Percentiles rank a stretch among this genome's conserved stretches.
Evolutionary conservation across 345 rosid genomes (phyloP).

Genomic region (Eucalyptus cloeziana): DNA sequence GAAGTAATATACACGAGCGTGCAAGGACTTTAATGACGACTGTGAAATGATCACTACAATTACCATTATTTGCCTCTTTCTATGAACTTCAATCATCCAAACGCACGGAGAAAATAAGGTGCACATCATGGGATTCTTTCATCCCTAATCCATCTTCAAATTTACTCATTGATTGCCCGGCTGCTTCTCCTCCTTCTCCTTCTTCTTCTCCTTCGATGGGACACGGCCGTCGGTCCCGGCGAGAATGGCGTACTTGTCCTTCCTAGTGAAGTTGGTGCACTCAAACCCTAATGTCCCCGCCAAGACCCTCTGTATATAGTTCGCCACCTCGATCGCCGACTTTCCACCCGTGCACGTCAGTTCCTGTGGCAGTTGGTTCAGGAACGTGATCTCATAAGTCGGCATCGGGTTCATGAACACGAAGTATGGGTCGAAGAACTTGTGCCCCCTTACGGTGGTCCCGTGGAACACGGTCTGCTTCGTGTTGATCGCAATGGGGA

Average conservation of each 20-base stretch:
- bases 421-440: neutral
- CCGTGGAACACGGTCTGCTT: slow-evolving; percentile 76
- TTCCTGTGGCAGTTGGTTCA: slow-evolving; percentile 68
- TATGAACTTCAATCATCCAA: neutral
- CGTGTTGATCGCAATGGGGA: slow-evolving; percentile 80
- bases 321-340: slow-evolving; percentile 85
- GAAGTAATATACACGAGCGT: neutral
- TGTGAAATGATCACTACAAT: neutral
- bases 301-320: slow-evolving; percentile 77
- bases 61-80: neutral
- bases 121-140: neutral
- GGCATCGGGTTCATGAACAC: slow-evolving; percentile 40
- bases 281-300: slow-evolving; percentile 85
- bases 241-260: slow-evolving; percentile 78
- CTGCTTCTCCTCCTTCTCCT: neutral
- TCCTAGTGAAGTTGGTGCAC: slow-evolving; percentile 84
- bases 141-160: neutral
- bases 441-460: slow-evolving; percentile 51
- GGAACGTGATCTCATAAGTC: slow-evolving; percentile 80
- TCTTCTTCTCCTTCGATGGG: slow-evolving; percentile 28
- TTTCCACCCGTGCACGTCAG: slow-evolving; percentile 73
- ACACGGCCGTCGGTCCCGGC: slow-evolving; percentile 91
- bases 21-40: neutral
- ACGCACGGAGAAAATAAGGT: neutral
- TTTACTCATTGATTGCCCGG: neutral